Conservation (phyloP, 2,329 filamentous ascomycete species). For the Hypoxylon sp. region DNA sequence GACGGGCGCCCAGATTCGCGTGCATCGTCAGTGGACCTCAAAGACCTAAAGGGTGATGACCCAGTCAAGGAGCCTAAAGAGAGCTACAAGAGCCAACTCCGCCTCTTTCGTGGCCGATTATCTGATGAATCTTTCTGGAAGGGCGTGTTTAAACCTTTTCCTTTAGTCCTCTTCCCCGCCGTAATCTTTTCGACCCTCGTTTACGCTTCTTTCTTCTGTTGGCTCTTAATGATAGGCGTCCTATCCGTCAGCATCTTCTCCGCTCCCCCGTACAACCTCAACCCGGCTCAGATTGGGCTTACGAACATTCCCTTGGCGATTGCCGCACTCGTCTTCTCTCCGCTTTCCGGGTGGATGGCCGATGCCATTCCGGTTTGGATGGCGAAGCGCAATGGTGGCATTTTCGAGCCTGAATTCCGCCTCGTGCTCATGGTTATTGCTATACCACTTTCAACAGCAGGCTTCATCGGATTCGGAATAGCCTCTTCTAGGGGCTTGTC, state of each 20-base stretch:
- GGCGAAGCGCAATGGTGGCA: constrained; percentile 45
- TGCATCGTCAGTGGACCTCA: constrained; percentile 29
- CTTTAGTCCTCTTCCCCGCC: constrained; percentile 49
- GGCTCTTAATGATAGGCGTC: constrained; percentile 48
- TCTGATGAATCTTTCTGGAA: constrained; percentile 50
- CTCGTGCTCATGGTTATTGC: constrained; percentile 48
- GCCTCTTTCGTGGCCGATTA: constrained; percentile 50
- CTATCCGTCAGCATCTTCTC: constrained; percentile 47
- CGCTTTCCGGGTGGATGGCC: constrained; percentile 48
- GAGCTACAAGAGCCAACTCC: constrained; percentile 45
- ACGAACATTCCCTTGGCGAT: constrained; percentile 47
- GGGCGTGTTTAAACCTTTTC: constrained; percentile 50
- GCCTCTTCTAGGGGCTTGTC: constrained; percentile 34
- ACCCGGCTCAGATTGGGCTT: constrained; percentile 45
- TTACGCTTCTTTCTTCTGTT: constrained; percentile 49
- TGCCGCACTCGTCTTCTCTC: constrained; percentile 46
- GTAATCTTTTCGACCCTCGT: constrained; percentile 50
- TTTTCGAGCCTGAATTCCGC: constrained; percentile 49
- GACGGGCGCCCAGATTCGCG: constrained; percentile 33
- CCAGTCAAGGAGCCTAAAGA: constrained; percentile 40
- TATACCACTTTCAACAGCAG: constrained; percentile 42
- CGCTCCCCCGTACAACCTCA: constrained; percentile 47
- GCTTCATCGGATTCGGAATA: constrained; percentile 48
- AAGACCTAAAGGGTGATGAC: constrained; percentile 39
- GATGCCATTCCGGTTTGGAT: constrained; percentile 48